A percentile compares a stretch with the other conserved stretches of the same genome.
These are phyloP conservation scores for Aspergillus fischeri DNA, from an alignment of 2,329 filamentous ascomycete genomes.

Conservation along the genomic window DNA sequence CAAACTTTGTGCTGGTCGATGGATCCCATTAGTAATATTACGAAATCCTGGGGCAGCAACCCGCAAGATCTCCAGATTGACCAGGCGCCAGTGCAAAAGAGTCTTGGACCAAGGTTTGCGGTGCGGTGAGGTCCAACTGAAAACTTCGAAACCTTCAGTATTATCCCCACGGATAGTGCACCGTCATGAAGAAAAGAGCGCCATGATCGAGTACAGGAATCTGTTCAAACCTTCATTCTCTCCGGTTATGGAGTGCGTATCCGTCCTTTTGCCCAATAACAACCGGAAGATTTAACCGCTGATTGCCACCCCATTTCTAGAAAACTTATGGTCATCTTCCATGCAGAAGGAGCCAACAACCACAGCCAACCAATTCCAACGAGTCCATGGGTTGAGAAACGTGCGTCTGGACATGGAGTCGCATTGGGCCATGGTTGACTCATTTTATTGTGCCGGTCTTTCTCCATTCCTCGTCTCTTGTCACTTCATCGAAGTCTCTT, in stretches of 20 bases:
- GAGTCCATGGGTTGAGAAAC: constrained; percentile 2
- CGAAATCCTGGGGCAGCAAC: constrained; percentile 21
- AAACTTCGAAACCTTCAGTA: not conserved
- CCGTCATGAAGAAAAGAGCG: no score
- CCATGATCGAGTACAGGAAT: not conserved
- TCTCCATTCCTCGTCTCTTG: not conserved
- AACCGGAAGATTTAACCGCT: not conserved
- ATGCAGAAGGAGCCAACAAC: constrained; percentile 15
- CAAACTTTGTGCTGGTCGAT: constrained; percentile 11
- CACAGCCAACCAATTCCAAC: constrained; percentile 9
- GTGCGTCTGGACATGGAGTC: constrained; percentile 13
- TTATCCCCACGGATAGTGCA: not conserved
- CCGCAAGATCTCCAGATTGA: constrained; percentile 10
- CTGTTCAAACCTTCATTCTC: not conserved
- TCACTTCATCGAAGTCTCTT: not conserved
- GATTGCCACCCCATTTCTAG: constrained; percentile 14
- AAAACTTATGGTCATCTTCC: constrained; percentile 16
- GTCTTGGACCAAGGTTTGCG: not conserved
- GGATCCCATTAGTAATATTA: constrained; percentile 15
- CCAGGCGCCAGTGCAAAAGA: not conserved
- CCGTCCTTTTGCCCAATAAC: not conserved
- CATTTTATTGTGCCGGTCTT: not conserved
- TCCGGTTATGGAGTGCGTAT: not conserved
- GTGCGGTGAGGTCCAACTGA: not conserved
- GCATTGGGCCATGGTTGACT: constrained; percentile 8